Conservation (phyloP, 441 rosid genomes). For the Capsella rubella region DNA sequence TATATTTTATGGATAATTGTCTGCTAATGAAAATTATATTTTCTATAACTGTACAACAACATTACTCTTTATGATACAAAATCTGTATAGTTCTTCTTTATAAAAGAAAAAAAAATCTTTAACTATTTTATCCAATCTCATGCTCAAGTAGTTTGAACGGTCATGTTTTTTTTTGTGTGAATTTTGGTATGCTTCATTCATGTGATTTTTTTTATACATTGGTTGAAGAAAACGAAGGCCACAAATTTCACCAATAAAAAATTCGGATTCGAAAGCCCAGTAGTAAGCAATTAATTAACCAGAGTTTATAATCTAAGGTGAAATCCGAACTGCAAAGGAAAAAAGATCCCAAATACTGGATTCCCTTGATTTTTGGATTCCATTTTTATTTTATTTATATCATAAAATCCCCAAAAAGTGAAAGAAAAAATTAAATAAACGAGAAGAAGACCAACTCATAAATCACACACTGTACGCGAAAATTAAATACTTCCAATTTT, state of each 20-base stretch:
- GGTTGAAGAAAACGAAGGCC: not conserved
- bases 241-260: not conserved
- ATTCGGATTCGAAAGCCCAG: not conserved
- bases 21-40: not conserved
- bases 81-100: too few relatives aligned
- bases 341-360: constrained; percentile 30
- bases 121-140: too few relatives aligned
- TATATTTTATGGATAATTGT: not conserved
- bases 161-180: not conserved
- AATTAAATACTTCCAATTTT: not conserved
- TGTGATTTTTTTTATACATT: not conserved
- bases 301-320: constrained; percentile 12
- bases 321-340: constrained; percentile 9
- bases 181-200: not conserved
- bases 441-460: constrained; percentile 24
- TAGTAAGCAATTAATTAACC: not conserved
- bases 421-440: constrained; percentile 4
- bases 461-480: constrained; percentile 10
- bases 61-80: too few relatives aligned
- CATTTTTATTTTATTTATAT: not conserved
- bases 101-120: too few relatives aligned
- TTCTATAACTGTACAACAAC: not conserved
- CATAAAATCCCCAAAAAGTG: not conserved
- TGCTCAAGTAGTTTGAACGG: too few relatives aligned
- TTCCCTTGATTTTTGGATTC: constrained; percentile 36